Evolutionary conservation across 2,329 filamentous ascomycete species (phyloP).

Genomic region (Setomelanomma holmii): DNA sequence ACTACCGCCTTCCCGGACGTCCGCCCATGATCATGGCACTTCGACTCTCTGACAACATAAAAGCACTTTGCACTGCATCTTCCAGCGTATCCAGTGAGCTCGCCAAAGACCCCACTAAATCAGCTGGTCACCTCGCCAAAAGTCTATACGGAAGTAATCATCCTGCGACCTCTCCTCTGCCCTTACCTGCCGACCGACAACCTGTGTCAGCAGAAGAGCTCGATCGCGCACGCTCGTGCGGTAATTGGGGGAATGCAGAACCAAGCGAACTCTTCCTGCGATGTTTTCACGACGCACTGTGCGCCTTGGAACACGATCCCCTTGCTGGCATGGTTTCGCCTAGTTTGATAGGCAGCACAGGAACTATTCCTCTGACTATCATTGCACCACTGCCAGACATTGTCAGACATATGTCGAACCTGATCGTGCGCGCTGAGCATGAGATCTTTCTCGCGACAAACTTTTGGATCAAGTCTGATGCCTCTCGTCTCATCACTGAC

Average conservation of each 20-base stretch:
- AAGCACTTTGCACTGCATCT: not conserved
- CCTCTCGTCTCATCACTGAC: slow-evolving; percentile 71
- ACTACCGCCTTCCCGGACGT: not conserved
- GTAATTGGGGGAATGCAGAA: slow-evolving; percentile 68
- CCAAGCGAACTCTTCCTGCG: slow-evolving; percentile 73
- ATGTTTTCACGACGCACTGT: slow-evolving; percentile 71
- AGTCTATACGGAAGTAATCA: not conserved
- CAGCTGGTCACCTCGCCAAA: not conserved
- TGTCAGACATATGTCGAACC: slow-evolving; percentile 74
- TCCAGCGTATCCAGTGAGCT: not conserved
- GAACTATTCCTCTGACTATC: slow-evolving; percentile 72
- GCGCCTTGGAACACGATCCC: slow-evolving; percentile 61
- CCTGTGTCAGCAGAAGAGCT: slow-evolving; percentile 51
- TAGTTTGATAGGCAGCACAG: slow-evolving; percentile 65
- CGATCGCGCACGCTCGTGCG: slow-evolving; percentile 65
- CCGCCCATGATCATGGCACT: not conserved
- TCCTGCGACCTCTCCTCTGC: not conserved
- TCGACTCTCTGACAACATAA: not conserved
- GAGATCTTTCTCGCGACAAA: slow-evolving; percentile 80
- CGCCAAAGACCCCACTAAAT: not conserved
- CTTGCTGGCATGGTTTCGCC: slow-evolving; percentile 64
- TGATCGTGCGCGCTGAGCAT: slow-evolving; percentile 74
- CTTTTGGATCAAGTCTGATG: slow-evolving; percentile 75
- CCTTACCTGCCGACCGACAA: not conserved
- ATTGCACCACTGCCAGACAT: slow-evolving; percentile 75